Base-by-base conservation (phyloP, 2,329 filamentous ascomycete species). In the Immersiporthe knoxdaviesiana region DNA sequence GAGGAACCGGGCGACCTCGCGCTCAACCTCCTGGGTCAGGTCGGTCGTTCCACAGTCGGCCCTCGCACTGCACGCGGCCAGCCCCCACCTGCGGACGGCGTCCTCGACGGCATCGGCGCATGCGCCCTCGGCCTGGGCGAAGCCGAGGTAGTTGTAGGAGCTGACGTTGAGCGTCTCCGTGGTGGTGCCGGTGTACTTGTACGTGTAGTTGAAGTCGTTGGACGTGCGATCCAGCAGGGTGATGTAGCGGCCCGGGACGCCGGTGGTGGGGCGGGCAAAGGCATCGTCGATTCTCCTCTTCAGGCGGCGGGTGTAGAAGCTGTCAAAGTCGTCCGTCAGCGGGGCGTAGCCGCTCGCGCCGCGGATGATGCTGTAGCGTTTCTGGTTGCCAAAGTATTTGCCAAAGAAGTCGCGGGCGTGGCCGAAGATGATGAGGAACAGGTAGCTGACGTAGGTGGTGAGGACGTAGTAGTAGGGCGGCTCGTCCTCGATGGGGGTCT, bases 61-160 rank as follows among this genome's bases (percentile, higher is more conserved):
- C 68, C 95, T 90, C 44, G 94, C 90, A 78, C 94, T 97, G 78
- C 90, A 90, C 74, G 91, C 87, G 75, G 90, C 92, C 72, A 98
- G 88, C 56, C 95, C 94, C 76, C 97, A 96, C 77, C 91, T 94
- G 80, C 88, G 90, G 73, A 97, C 89, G 61, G 88, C 88, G 61
- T 94, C 91, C 82, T 99, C 96, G 4, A 95, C 93, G 18, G 92
- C 91, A 79, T 98, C 95, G 61, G 96, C 96, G 77, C 96, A 99
- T 54, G 96, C 95, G 14, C 96, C 96, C 74, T 98, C 94, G 0
- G 96, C 97, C 80, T 99, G 96, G 65, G 96, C 96, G 76, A 99
- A 99, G 58, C 96, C 96, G 32, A 99, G 92, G 78, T 99, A 99
- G 81, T 99, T 99, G 87, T 99, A 99, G 1, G 96, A 99, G 83